Base-by-base conservation (phyloP, 1,284 basidiomycete species). In the Apiotrichum domesticum region DNA sequence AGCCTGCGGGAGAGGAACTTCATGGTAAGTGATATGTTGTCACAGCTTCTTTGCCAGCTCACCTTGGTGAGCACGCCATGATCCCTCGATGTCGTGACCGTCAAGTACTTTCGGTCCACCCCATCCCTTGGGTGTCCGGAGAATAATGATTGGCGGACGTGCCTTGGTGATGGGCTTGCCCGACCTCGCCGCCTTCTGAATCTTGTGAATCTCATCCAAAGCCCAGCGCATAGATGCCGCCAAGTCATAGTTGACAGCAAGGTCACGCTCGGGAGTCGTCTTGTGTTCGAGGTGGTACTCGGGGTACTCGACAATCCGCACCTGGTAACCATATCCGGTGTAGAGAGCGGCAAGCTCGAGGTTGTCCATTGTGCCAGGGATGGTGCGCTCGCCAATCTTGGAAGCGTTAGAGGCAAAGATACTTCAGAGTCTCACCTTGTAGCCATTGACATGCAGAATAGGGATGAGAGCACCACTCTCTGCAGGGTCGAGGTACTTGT, bases 331-430 rank as follows among this genome's bases (percentile, higher is more conserved):
- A 69, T 90, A 90, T 3, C 88, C 88, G 37, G 67, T 66, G 65
- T 68, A 73, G 9, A 74, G 62, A 39, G 68, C 70, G 8, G 65
- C 70, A 44, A 73, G 63, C 70, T 93, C 91, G 65, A 85, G 84
- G 72, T 93, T 80, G 69, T 92, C 90, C 88, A 93, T 91, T n/a
- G 85, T 85, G 41, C 90, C 90, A 61, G 85, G 87, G 60, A 95
- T 87, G 15, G 91, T 93, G 35, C 88, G 82, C 69, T 93, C 88
- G 4, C 87, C 88, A 60, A 94, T 93, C 80, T 91, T 87, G 11
- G 5, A 34, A 8, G 7, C 37, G 34, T 35, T n/a, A 39, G 35
- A 35, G 6, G 13, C 4, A n/a, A 29, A 81, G 86, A 88, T 33
- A 14, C 60, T 56, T 42, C 2, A 21, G 21, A 21, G 21, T 14